Conservation (phyloP, 2,329 filamentous ascomycete genomes). For the Coniochaeta hoffmannii region DNA sequence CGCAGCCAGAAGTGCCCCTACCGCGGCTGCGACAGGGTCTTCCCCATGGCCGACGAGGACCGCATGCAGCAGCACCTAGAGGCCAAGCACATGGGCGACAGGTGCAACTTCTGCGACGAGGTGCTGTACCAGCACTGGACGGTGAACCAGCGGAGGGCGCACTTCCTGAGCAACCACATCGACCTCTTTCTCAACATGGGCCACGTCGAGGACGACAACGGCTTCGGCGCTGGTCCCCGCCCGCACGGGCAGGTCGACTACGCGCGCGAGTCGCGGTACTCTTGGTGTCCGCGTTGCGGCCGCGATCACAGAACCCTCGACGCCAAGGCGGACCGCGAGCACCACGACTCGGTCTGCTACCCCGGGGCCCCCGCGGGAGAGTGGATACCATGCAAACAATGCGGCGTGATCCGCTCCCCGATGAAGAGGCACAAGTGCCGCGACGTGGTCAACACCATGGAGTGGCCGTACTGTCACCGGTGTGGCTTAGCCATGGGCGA, state of each 20-base stretch:
- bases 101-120: constrained; percentile 29
- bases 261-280: constrained; percentile 9
- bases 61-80: constrained; percentile 27
- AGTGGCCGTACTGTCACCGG: constrained; percentile 6
- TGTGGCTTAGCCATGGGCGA: constrained; percentile 8
- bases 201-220: background rate
- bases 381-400: constrained; percentile 7
- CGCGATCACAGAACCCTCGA: constrained; percentile 10
- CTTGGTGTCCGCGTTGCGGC: constrained; percentile 12
- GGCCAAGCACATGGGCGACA: constrained; percentile 22
- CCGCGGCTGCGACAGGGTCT: constrained; percentile 25
- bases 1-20: constrained; percentile 31
- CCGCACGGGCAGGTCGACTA: background rate
- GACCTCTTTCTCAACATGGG: constrained; percentile 6
- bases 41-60: constrained; percentile 19
- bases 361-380: constrained; percentile 5
- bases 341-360: constrained; percentile 13
- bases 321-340: constrained; percentile 6
- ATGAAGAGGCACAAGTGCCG: background rate
- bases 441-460: background rate
- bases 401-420: constrained; percentile 3
- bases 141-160: constrained; percentile 15
- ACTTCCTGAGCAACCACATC: constrained; percentile 23
- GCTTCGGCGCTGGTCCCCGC: constrained; percentile 1
- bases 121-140: constrained; percentile 22